Evolutionary conservation across 345 rosid species (phyloP).

Genomic region (Garcia nutans): DNA sequence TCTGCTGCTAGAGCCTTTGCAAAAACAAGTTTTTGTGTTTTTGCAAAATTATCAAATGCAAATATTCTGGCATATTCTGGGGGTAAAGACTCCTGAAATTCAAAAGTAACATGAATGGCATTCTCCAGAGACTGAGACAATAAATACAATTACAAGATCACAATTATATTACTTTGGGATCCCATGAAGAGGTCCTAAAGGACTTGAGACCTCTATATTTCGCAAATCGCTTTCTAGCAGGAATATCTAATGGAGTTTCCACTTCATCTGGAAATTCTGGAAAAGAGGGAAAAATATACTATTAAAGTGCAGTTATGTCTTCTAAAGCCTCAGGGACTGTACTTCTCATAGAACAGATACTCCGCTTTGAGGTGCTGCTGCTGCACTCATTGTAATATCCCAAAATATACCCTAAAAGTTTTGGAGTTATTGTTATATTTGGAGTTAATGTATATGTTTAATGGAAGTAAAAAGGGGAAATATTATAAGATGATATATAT

Average conservation of each 20-base stretch:
- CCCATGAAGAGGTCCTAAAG: constrained; percentile 94
- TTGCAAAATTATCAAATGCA: constrained; percentile 80
- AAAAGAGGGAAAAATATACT: background rate
- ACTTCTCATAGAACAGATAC: constrained; percentile 38
- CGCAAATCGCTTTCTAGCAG: constrained; percentile 85
- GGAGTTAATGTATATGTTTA: too few species aligned
- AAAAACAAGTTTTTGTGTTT: constrained; percentile 80
- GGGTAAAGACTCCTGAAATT: constrained; percentile 85
- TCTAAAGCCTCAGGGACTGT: constrained; percentile 75
- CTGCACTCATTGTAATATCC: too few species aligned
- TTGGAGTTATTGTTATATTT: too few species aligned
- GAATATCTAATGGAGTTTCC: constrained; percentile 80
- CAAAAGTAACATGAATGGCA: constrained; percentile 16
- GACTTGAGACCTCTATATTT: constrained; percentile 93
- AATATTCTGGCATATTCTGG: constrained; percentile 87
- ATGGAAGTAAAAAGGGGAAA: too few species aligned
- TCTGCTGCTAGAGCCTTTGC: constrained; percentile 58
- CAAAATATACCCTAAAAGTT: too few species aligned
- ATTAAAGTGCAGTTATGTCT: constrained; percentile 79
- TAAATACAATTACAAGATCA: constrained; percentile 19
- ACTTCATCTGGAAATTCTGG: constrained; percentile 97
- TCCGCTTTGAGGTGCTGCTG: constrained; percentile 42
- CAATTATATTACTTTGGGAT: constrained; percentile 61
- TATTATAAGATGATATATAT: too few species aligned
- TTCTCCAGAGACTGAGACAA: constrained; percentile 7